Percentiles rank a stretch among this genome's conserved stretches.
Conservation (phyloP, 2,329 filamentous ascomycete genomes). For the Fusarium lateritium region DNA sequence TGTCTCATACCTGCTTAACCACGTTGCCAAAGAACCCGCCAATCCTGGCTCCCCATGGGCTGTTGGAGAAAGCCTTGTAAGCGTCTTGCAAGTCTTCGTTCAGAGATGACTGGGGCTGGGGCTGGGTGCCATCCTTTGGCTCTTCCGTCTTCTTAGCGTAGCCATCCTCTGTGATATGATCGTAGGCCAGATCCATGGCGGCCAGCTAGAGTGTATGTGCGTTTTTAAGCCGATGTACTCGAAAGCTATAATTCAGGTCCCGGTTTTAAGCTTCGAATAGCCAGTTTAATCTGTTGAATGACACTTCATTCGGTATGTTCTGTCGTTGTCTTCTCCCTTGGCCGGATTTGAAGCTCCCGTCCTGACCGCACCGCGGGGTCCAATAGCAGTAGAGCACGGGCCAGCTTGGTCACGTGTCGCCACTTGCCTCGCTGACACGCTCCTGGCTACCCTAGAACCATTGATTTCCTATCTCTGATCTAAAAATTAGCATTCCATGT, state of each 20-base stretch:
- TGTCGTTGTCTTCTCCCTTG: conserved; percentile 36
- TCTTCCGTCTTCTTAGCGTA: conserved; percentile 69
- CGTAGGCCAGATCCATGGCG: conserved; percentile 95
- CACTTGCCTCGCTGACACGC: background rate
- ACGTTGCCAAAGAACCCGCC: conserved; percentile 92
- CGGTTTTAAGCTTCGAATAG: background rate
- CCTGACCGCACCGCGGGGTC: conserved; percentile 47
- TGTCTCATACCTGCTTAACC: conserved; percentile 83
- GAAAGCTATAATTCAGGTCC: conserved; percentile 1
- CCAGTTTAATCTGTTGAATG: conserved; percentile 13
- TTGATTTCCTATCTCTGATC: too few relatives aligned
- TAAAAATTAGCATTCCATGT: too few relatives aligned
- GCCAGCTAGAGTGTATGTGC: conserved; percentile 10
- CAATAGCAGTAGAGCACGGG: conserved; percentile 39
- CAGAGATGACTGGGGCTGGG: conserved; percentile 67
- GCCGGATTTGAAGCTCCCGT: conserved; percentile 20
- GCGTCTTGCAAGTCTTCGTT: conserved; percentile 94
- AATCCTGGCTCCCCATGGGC: conserved; percentile 90
- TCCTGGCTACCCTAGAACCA: conserved; percentile 8
- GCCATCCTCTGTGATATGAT: conserved; percentile 91
- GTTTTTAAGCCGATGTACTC: conserved; percentile 2
- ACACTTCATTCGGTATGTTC: conserved; percentile 31
- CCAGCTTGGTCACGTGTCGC: conserved; percentile 39
- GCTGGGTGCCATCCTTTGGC: conserved; percentile 58
- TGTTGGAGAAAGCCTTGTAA: conserved; percentile 92